phyloP scores from a whole-genome alignment of 2,329 filamentous ascomycete species.

The Xylariaceae sp. region DNA sequence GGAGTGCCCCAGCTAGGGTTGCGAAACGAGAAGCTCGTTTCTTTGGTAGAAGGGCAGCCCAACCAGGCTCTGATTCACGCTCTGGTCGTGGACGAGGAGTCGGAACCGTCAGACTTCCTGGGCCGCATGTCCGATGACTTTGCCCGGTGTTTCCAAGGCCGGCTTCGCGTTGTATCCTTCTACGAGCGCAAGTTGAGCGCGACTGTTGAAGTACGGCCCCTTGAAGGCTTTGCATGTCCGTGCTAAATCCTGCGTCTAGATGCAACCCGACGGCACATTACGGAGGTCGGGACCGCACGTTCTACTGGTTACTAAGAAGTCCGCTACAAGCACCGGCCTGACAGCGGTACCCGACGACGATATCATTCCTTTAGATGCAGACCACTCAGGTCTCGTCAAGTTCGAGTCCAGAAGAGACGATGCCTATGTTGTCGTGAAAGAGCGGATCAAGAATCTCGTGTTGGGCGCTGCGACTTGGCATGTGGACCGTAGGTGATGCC shows the following conservation, averaged over 20 bases:
- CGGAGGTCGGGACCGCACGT: conserved; percentile 14
- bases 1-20: conserved; percentile 28
- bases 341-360: conserved; percentile 17
- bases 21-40: conserved; percentile 17
- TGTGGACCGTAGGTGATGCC: no score
- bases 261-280: not conserved
- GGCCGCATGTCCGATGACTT: conserved; percentile 20
- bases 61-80: conserved; percentile 22
- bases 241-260: not conserved
- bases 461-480: no score
- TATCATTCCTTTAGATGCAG: conserved; percentile 18
- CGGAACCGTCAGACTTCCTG: conserved; percentile 20
- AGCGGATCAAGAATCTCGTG: not conserved
- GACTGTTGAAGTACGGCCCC: not conserved
- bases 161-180: not conserved
- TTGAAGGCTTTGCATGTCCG: not conserved
- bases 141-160: not conserved
- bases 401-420: conserved; percentile 9
- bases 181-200: not conserved
- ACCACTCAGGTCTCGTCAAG: conserved; percentile 27
- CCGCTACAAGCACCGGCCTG: conserved; percentile 21
- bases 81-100: conserved; percentile 19
- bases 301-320: conserved; percentile 25
- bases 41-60: conserved; percentile 21
- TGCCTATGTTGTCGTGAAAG: conserved; percentile 6